A percentile compares a stretch with the other conserved stretches of the same genome.
Evolutionary conservation across 352 stramenopile species (phyloP).

Genomic region (Elongisporangium senticosum): DNA sequence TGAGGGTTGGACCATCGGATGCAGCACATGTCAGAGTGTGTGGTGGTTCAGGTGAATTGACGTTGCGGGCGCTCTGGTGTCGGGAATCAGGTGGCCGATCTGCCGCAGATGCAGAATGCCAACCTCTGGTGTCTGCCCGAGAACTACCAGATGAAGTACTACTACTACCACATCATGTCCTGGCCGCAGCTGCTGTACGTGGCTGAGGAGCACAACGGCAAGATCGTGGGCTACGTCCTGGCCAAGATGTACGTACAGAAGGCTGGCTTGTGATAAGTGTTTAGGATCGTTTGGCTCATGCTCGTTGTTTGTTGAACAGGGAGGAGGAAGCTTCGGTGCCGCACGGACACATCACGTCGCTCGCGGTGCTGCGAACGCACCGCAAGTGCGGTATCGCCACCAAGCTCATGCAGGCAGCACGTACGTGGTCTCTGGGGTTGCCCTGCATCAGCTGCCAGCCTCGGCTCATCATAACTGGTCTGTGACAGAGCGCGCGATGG

Average conservation of each 20-base stretch:
- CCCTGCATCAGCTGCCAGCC: background rate
- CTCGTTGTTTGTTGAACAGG: conserved; percentile 15
- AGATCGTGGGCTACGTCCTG: conserved; percentile 99
- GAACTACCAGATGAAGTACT: conserved; percentile 99
- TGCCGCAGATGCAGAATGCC: conserved; percentile 98
- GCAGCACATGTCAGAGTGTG: background rate
- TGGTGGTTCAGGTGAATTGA: conserved; percentile 4
- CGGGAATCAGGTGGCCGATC: conserved; percentile 81
- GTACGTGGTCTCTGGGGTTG: conserved; percentile 28
- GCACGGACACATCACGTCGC: conserved; percentile 98
- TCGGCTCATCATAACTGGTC: conserved; percentile 2
- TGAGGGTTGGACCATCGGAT: background rate
- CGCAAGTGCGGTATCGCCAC: conserved; percentile 97
- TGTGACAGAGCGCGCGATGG: conserved; percentile 91
- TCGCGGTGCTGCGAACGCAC: conserved; percentile 96
- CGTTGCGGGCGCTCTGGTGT: background rate
- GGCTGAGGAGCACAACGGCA: conserved; percentile 95
- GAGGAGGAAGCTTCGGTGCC: conserved; percentile 83
- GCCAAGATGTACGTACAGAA: conserved; percentile 94
- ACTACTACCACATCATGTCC: conserved; percentile 99
- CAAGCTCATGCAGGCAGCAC: conserved; percentile 95
- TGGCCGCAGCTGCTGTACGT: conserved; percentile 99
- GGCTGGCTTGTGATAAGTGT: too few species aligned
- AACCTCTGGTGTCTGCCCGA: conserved; percentile 99
- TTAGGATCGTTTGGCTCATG: background rate